Conservation (phyloP, 2,329 filamentous ascomycete genomes). For the Tolypocladium sp. region DNA sequence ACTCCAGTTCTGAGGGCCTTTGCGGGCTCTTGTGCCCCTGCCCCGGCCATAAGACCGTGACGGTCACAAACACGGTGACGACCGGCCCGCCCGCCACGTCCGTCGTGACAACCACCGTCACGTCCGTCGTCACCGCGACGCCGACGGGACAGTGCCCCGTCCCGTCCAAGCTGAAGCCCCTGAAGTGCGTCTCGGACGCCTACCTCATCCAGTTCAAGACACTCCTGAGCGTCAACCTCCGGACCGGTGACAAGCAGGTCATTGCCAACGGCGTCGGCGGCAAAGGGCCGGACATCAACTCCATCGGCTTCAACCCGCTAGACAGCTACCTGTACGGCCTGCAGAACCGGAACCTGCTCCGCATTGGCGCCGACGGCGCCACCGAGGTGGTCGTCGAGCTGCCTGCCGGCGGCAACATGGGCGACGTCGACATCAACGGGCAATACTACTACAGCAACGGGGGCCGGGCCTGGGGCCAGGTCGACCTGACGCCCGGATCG, state of each 20-base stretch:
- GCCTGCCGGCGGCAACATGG: not conserved
- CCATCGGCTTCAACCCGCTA: too few species aligned
- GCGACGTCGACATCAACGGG: constrained; percentile 2
- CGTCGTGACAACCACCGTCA: not conserved
- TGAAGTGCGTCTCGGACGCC: constrained; percentile 1
- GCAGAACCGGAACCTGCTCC: not conserved
- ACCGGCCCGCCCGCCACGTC: too few species aligned
- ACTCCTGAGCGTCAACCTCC: not conserved
- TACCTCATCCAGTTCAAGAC: constrained; percentile 1
- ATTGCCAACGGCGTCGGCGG: not conserved
- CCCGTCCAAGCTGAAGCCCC: not conserved
- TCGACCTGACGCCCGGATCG: constrained; percentile 2
- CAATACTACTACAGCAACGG: constrained; percentile 1
- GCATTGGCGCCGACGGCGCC: constrained; percentile 1
- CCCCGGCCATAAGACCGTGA: too few species aligned
- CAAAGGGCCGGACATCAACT: not conserved
- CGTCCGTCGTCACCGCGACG: not conserved
- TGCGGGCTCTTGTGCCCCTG: too few species aligned
- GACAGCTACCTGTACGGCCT: too few species aligned
- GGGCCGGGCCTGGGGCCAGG: not conserved
- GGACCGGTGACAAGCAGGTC: not conserved
- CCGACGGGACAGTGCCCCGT: not conserved
- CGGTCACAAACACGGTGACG: too few species aligned
- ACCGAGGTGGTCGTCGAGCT: not conserved
- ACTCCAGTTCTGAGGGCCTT: too few species aligned